Evolutionary conservation across 2,329 filamentous ascomycete species (phyloP), one percentile per base, ranked within the genome.

Genomic region (Lecanicillium sp.): DNA sequence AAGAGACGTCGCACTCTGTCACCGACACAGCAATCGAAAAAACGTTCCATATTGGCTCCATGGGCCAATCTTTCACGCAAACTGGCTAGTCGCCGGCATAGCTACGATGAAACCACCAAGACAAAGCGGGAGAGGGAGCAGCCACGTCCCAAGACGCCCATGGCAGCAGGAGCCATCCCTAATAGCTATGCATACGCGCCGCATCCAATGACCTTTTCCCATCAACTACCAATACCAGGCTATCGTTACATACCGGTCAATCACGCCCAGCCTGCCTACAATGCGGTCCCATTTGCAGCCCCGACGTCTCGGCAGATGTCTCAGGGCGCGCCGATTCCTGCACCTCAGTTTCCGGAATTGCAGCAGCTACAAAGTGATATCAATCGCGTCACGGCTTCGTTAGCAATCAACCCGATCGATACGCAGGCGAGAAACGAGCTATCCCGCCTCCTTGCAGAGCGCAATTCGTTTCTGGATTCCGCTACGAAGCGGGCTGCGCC

Each of bases 401-500:
- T 48, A n/a, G 37, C 45, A 4, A 33, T 29, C 1, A 41, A 48
- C 12, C 45, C 45, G 7, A 36, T 41, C 10, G 38, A 48, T 17
- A 11, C 29, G 11, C 12, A 27, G 12, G 27, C 29, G 11, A 41
- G 39, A 12, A 17, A 24, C 4, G 30, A 48, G 20, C 5, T 48
- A 30, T 8, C 32, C 19, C 27, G 23, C 11, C 23, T 48, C 1
- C 14, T 42, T 7, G 38, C 37, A 4, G 37, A 48, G 30, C 37
- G 45, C 17, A 48, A 42, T 29, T 20, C 17, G 4, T 41, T 48
- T 9, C 17, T 48, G 12, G 30, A 48, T n/a, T 36, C 45, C 5
- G 45, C 45, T 11, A 48, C 37, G 11, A 36, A 29, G 24, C 29
- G 8, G 73, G 10, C n/a, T 48, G 10, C 43, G 55, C 24, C 54